phyloP scores from a whole-genome alignment of 2,329 filamentous ascomycete genomes.

The Triangularia setosa region DNA sequence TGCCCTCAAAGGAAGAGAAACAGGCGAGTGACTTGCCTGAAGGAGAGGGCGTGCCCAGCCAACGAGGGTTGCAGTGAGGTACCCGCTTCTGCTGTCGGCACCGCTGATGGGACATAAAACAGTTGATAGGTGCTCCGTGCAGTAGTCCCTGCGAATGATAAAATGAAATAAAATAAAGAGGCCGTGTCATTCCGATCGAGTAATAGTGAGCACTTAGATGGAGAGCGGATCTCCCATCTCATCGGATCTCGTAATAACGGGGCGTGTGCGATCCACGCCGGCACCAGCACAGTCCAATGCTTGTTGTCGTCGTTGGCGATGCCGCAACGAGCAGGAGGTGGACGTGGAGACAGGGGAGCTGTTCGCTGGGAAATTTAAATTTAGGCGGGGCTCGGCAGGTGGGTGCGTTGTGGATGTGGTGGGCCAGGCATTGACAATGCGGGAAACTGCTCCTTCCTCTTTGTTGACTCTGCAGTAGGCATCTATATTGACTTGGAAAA shows the following conservation, averaged over 20 bases:
- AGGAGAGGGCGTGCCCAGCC: slow-evolving; percentile 4
- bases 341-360: not conserved
- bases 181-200: not conserved
- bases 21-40: slow-evolving; percentile 14
- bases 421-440: slow-evolving; percentile 17
- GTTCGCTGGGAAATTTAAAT: slow-evolving; percentile 17
- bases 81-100: slow-evolving; percentile 7
- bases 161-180: not conserved
- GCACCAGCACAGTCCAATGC: not conserved
- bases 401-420: slow-evolving; percentile 1
- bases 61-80: slow-evolving; percentile 13
- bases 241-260: slow-evolving; percentile 6
- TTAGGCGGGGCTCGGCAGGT: slow-evolving; percentile 20
- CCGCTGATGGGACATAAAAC: slow-evolving; percentile 7
- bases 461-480: not conserved
- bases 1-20: not conserved
- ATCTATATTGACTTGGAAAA: not conserved
- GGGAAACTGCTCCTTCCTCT: slow-evolving; percentile 10
- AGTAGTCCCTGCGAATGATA: not conserved
- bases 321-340: not conserved
- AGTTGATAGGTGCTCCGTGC: not conserved
- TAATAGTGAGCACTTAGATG: not conserved
- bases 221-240: not conserved
- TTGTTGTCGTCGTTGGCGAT: not conserved
- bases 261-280: not conserved